These are phyloP conservation scores for Hypholoma sublateritium DNA, from an alignment of 768 basidiomycete genomes.

Conservation along the genomic window DNA sequence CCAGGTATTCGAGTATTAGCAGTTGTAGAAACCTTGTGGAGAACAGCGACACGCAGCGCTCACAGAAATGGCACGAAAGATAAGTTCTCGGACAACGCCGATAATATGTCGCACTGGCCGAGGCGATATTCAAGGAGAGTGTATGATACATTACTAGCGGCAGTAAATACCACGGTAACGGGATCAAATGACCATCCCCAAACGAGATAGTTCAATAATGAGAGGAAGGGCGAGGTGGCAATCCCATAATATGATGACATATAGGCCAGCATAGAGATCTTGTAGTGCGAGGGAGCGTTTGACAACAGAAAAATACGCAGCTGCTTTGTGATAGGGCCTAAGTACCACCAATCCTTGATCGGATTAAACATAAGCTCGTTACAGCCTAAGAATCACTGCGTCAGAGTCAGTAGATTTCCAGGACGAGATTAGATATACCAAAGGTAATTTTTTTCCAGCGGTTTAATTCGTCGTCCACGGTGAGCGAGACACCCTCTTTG, in stretches of 20 bases:
- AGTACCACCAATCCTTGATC: slow-evolving; percentile 68
- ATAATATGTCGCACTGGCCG: slow-evolving; percentile 52
- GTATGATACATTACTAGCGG: slow-evolving; percentile 72
- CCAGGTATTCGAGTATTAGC: neutral
- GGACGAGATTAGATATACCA: slow-evolving; percentile 26
- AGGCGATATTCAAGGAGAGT: slow-evolving; percentile 77
- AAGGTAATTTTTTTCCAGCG: slow-evolving; percentile 83
- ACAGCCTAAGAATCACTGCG: slow-evolving; percentile 38
- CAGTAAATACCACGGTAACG: slow-evolving; percentile 77
- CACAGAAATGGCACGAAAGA: slow-evolving; percentile 76
- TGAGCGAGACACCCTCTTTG: slow-evolving; percentile 87
- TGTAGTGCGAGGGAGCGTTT: slow-evolving; percentile 74
- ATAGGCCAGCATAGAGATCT: slow-evolving; percentile 77
- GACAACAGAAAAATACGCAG: slow-evolving; percentile 77
- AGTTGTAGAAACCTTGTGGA: neutral
- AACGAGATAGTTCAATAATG: slow-evolving; percentile 64
- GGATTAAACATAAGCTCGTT: slow-evolving; percentile 88
- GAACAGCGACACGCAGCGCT: slow-evolving; percentile 25
- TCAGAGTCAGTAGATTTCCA: slow-evolving; percentile 8
- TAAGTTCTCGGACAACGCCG: slow-evolving; percentile 55
- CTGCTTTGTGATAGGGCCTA: slow-evolving; percentile 79
- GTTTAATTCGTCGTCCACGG: slow-evolving; percentile 85
- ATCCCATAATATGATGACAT: slow-evolving; percentile 60
- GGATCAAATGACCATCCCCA: slow-evolving; percentile 42
- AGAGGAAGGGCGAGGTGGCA: slow-evolving; percentile 65